Base-by-base conservation (phyloP, 768 basidiomycete species). In the Chalciporus pseudorubinellus region DNA sequence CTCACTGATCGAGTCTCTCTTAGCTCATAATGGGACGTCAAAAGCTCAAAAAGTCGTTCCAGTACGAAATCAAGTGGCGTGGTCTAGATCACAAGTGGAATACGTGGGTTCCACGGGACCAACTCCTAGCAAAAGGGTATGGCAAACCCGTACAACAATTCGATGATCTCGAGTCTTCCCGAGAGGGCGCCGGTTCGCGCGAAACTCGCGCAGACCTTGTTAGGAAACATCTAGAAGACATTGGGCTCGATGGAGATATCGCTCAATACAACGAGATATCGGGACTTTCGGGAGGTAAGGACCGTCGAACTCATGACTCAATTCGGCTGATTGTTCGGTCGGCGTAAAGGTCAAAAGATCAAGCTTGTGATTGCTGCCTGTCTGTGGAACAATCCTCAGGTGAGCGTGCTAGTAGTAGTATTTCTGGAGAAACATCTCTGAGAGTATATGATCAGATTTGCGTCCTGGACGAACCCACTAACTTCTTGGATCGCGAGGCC, bases 261-360 rank as follows among this genome's bases (percentile, higher is more conserved):
- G 95, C 95, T 11, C 92, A 97, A 71, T 98, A 98, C 73, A 95
- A 97, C 64, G 95, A 98, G 73, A 94, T 98, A 64, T 82, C 83
- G 31, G 95, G 95, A 34, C 74, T 98, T 40, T 95, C 92, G 16
- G 95, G 95, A 70, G 95, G 94, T 85, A 65, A 58, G 74, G 56
- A 16, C 36, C 51, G 44, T 12, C 54, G 19, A 46, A 40, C 36
- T 39, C 44, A 50, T 59, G 60, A 46, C 50, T 31, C 39, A 33
- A 51, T 21, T 51, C 40, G 39, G 47, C 26, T 60, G 48, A 56
- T 53, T 48, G 46, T 44, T 55, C 24, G 52, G 49, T n/a, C 7
- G 38, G 26, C 39, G 19, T 46, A 50, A 50, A 89, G 86, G 88
- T 54, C 95, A 98, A 70, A 98, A 98, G 72, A 97, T 98, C 74